Evolutionary conservation across 441 rosid species (phyloP), one percentile per base, ranked within the genome.

Genomic region (Pelargonium fulgidum): DNA sequence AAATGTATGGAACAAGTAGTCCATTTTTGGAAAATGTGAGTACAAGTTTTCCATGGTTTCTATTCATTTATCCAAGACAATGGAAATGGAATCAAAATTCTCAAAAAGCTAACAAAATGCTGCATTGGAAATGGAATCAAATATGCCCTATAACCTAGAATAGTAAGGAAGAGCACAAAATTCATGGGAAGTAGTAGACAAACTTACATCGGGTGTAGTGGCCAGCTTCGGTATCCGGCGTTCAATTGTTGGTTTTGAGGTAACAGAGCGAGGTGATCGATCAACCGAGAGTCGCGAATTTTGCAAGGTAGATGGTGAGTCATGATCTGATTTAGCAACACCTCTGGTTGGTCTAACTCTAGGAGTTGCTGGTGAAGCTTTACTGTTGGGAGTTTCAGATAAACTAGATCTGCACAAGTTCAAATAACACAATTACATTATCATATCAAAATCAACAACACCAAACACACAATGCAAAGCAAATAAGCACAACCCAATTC

Each of bases 151-250:
- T n/a, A n/a, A n/a, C n/a, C n/a, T n/a, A n/a, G n/a, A n/a, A n/a
- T n/a, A n/a, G n/a, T n/a, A n/a, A n/a, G n/a, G n/a, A n/a, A n/a
- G n/a, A n/a, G 3, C 7, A 4, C 7, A 4, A 11, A 9, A 33
- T 47, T 36, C 66, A 24, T 66, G 16, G n/a, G 16, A n/a, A n/a
- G n/a, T n/a, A n/a, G n/a, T n/a, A n/a, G n/a, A n/a, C 11, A 26
- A 39, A 79, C 86, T 85, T 77, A 82, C 97, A 62, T 89, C 96
- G 11, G 93, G 83, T 24, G 93, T 81, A 7, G 87, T 76, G 68
- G 88, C 70, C 71, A 83, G 80, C 80, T 85, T 86, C 0, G 87
- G 73, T 11, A 84, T 77, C 54, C 91, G 75, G 59, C 96, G 91
- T 52, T 88, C 96, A 69, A 82, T 65, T 36, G 82, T 4, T 41